Evolutionary conservation across 1,139 yeast species (phyloP), one percentile per base, ranked within the genome.

Genomic region (Geotrichum restrictum): DNA sequence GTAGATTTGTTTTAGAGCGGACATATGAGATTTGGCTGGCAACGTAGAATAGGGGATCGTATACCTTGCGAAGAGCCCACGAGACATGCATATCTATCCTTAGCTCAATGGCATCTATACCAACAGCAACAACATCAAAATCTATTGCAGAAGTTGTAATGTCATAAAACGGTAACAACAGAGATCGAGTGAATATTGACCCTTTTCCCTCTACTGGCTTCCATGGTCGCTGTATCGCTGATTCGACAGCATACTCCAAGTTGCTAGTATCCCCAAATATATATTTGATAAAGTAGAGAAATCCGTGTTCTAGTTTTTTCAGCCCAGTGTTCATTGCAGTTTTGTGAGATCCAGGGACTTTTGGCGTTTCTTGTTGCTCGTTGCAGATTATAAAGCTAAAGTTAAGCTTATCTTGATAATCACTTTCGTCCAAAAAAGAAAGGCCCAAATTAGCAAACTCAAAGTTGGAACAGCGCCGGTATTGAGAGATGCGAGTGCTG

Each of bases 31-130:
- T 48, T 45, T 57, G 60, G 10, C 42, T 36, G 14, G 59, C 49
- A 2, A 57, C 46, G 49, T 56, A 50, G 3, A 49, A 45, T n/a
- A 53, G 31, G 11, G 50, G 49, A 38, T 55, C 53, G 21, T 21
- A 38, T 4, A 46, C 54, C 19, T 48, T 41, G n/a, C 37, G 19
- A 18, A 57, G 6, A 11, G 58, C 59, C 37, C 51, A 52, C 3
- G 52, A 47, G 1, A 56, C 59, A 43, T 57, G 36, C 14, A 57
- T 40, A 32, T 57, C 60, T 16, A 57, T 42, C 6, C 60, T 50
- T 13, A 57, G 36, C 14, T 55, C 59, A 8, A 59, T 37, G 18
- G 62, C 62, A 44, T 60, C 62, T 2, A 57, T 60, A 10, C 63
- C 63, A 18, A 49, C 27, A 2, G 57, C 49, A 3, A 53, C 51